A percentile compares a stretch with the other conserved stretches of the same genome.
Evolutionary conservation across 2,329 filamentous ascomycete genomes (phyloP).

Genomic region (Zarea fungicola): DNA sequence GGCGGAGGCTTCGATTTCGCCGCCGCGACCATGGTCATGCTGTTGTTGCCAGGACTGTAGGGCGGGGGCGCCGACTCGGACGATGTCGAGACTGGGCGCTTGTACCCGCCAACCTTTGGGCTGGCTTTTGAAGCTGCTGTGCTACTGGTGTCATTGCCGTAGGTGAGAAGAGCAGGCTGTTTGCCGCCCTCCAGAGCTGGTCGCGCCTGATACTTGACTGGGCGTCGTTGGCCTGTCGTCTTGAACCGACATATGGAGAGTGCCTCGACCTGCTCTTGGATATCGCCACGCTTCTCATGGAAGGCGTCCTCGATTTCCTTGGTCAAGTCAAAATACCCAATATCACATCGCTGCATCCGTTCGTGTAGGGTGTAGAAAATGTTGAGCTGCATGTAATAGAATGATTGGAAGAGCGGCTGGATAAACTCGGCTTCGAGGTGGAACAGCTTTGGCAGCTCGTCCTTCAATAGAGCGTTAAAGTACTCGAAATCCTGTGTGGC

Average conservation of each 20-base stretch:
- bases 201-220: conserved; percentile 52
- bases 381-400: conserved; percentile 99
- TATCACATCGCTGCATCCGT: conserved; percentile 95
- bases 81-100: conserved; percentile 31
- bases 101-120: conserved; percentile 30
- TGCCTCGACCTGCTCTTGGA: conserved; percentile 78
- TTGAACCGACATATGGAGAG: conserved; percentile 88
- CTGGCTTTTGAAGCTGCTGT: conserved; percentile 6
- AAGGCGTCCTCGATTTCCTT: conserved; percentile 90
- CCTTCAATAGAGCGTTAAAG: conserved; percentile 95
- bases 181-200: conserved; percentile 46
- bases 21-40: conserved; percentile 44
- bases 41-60: conserved; percentile 50
- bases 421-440: conserved; percentile 89
- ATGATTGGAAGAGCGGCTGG: conserved; percentile 92
- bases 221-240: conserved; percentile 66
- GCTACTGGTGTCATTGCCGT: conserved; percentile 33
- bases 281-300: conserved; percentile 78
- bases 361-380: conserved; percentile 98
- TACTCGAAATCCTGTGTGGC: conserved; percentile 96
- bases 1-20: conserved; percentile 66
- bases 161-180: conserved; percentile 46
- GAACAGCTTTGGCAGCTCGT: conserved; percentile 91
- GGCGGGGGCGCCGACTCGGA: conserved; percentile 62
- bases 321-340: conserved; percentile 93